Base-by-base conservation (phyloP, 1,284 basidiomycete species). In the Stygiomarasmius scandens region DNA sequence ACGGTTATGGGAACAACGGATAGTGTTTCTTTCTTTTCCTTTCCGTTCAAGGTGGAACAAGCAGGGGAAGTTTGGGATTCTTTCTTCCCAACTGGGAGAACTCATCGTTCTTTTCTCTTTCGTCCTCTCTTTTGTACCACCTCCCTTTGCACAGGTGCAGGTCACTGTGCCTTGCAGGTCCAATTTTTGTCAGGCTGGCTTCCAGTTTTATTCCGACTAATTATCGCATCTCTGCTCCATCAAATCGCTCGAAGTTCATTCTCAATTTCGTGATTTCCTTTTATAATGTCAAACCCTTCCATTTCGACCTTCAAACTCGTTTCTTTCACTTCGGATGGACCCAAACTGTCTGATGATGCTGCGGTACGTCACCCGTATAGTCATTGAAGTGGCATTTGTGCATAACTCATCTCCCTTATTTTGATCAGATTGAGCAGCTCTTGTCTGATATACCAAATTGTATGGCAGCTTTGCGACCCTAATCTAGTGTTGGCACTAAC, bases 311-410 rank as follows among this genome's bases (percentile, higher is more conserved):
- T 41, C 38, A 41, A 19, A 41, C 38, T 41, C 25, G 36, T 55
- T 32, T 23, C 29, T 41, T 34, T 38, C 29, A 41, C 32, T 24
- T 47, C 52, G 8, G 32, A 14, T 24, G 52, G 48, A 14, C 56
- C 41, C 44, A 54, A 44, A 46, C 43, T 32, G 65, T 72, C 63
- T 58, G 63, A 67, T 55, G 61, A 72, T 58, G 67, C 66, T 58
- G 64, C 72, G 63, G 77, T 78, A 14, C 41, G 71, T 66, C n/a
- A 41, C 16, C 22, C 32, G 12, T 24, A 4, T 27, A 20, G 23
- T 50, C 44, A 46, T 20, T 36, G 38, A 32, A 32, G 29, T 32
- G 29, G 5, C 29, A 52, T 51, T 49, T 56, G 27, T 44, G 51
- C 55, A 47, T 48, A 52, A 29, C 34, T 46, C 49, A 22, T 52